Percentiles rank a stretch among this genome's conserved stretches.
Conservation (phyloP, 2,329 filamentous ascomycete species). For the Colletotrichum gloeosporioides region DNA sequence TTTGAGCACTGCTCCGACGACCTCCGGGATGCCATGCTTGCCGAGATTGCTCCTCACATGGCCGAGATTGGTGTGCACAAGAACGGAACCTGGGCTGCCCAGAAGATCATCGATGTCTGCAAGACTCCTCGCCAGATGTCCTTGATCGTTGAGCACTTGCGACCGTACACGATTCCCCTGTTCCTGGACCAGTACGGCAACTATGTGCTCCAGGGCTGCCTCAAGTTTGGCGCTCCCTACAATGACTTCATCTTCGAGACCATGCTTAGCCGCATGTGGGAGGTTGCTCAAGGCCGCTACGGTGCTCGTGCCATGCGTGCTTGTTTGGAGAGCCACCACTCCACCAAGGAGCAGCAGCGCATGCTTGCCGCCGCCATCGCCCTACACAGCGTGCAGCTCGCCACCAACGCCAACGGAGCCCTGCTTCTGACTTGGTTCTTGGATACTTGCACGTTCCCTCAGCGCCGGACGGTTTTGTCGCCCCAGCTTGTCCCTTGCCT, state of each 20-base stretch:
- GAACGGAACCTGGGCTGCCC: conserved; percentile 98
- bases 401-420: conserved; percentile 94
- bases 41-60: conserved; percentile 86
- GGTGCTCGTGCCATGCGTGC: conserved; percentile 96
- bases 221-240: conserved; percentile 87
- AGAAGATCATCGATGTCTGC: conserved; percentile 98
- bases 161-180: conserved; percentile 85
- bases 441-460: conserved; percentile 95
- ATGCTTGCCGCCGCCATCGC: conserved; percentile 94
- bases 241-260: conserved; percentile 98
- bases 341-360: conserved; percentile 93
- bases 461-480: conserved; percentile 87
- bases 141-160: conserved; percentile 83
- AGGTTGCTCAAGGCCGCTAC: conserved; percentile 90
- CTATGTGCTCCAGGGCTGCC: conserved; percentile 95
- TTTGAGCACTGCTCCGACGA: conserved; percentile 95
- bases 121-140: conserved; percentile 83
- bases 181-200: conserved; percentile 99
- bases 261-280: conserved; percentile 94
- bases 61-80: conserved; percentile 98
- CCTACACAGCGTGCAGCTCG: conserved; percentile 94
- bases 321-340: conserved; percentile 93
- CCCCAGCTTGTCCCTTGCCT: conserved; percentile 91
- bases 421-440: conserved; percentile 96
- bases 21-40: conserved; percentile 89